These are phyloP conservation scores for Oryza glumipatula DNA, from an alignment of 176 grass and related monocot species.

Conservation along the genomic window DNA sequence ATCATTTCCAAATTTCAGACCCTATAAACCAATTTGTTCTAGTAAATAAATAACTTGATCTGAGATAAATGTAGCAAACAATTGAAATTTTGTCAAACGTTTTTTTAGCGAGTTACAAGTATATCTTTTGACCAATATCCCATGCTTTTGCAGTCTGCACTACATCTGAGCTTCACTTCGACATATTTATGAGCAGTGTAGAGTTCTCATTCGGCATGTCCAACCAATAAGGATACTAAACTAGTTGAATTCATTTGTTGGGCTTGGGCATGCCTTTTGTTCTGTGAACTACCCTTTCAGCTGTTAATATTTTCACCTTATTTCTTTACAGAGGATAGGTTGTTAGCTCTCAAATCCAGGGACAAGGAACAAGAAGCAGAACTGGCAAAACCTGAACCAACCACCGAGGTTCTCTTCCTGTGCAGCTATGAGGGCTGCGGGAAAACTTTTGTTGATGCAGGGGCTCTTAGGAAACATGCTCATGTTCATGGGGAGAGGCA, in stretches of 20 bases:
- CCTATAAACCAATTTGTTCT: background rate
- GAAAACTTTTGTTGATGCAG: constrained; percentile 79
- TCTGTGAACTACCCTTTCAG: background rate
- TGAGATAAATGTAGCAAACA: background rate
- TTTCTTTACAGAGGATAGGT: constrained; percentile 67
- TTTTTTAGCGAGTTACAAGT: background rate
- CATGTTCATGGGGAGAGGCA: constrained; percentile 86
- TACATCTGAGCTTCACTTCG: background rate
- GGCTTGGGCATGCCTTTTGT: background rate
- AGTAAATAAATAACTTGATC: background rate
- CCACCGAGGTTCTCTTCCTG: constrained; percentile 86
- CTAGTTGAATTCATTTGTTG: background rate
- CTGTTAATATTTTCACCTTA: constrained; percentile 10
- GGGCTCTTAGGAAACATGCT: constrained; percentile 83
- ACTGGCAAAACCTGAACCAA: constrained; percentile 57
- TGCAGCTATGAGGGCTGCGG: constrained; percentile 90
- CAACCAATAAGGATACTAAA: background rate
- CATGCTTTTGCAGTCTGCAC: background rate
- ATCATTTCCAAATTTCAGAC: background rate
- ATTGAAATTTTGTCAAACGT: background rate
- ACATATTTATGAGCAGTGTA: background rate
- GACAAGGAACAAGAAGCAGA: constrained; percentile 57
- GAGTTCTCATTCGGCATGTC: background rate
- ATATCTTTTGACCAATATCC: background rate
- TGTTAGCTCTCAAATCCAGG: constrained; percentile 71